These are phyloP conservation scores for Cercospora nicotianae DNA, from an alignment of 2,329 filamentous ascomycete species.

Conservation along the genomic window DNA sequence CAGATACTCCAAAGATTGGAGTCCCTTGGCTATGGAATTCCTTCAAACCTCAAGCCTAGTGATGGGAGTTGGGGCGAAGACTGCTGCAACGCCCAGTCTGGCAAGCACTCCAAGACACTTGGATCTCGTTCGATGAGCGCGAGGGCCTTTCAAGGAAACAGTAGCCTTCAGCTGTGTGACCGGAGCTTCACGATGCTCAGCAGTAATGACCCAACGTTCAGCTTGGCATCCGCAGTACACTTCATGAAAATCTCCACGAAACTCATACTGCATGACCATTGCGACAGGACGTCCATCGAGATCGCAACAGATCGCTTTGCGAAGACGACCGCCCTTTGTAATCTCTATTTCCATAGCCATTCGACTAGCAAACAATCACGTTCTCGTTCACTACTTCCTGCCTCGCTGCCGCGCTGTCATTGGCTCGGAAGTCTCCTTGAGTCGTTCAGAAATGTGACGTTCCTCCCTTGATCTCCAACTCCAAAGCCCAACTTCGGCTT, in stretches of 20 bases:
- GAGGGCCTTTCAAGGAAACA: neutral
- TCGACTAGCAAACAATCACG: slow-evolving; percentile 23
- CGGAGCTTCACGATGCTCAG: neutral
- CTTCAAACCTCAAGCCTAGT: neutral
- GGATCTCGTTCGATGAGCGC: neutral
- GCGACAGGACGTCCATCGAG: neutral
- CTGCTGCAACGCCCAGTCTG: neutral
- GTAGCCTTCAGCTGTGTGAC: neutral
- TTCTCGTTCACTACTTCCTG: slow-evolving; percentile 16
- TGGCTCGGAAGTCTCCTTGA: slow-evolving; percentile 14
- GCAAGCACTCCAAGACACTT: neutral
- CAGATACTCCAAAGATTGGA: neutral
- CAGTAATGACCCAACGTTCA: neutral
- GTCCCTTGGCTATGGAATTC: neutral
- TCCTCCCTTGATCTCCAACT: slow-evolving; percentile 16
- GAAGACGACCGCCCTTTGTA: neutral
- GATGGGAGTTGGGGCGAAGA: too few relatives aligned
- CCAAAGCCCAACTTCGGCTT: slow-evolving; percentile 14
- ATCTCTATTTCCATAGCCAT: slow-evolving; percentile 20
- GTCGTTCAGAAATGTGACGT: slow-evolving; percentile 23
- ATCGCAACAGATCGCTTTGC: neutral
- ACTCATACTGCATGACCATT: neutral
- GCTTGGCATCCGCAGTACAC: neutral
- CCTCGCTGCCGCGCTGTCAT: slow-evolving; percentile 23
- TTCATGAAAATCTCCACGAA: neutral